Evolutionary conservation across 2,329 filamentous ascomycete genomes (phyloP).

Genomic region (Pezicula radicicola): DNA sequence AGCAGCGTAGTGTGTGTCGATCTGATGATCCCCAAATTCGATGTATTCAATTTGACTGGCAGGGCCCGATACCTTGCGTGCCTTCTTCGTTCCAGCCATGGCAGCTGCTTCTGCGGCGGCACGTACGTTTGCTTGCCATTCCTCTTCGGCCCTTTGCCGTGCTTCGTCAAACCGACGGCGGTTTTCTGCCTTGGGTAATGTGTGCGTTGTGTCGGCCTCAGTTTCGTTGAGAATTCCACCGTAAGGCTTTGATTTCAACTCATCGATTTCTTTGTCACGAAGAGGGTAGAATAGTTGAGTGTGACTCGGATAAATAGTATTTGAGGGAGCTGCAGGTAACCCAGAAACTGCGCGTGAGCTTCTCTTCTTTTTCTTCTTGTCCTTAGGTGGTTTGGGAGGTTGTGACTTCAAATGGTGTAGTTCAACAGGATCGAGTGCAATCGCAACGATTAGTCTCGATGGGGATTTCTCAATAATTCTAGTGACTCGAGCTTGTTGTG

Average conservation of each 20-base stretch:
- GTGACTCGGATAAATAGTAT: conserved; percentile 42
- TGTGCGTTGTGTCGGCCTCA: conserved; percentile 89
- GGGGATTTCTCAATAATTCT: conserved; percentile 32
- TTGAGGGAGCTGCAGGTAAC: conserved; percentile 32
- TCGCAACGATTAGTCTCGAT: conserved; percentile 48
- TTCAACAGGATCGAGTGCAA: conserved; percentile 54
- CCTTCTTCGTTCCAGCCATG: conserved; percentile 59
- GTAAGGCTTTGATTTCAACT: conserved; percentile 89
- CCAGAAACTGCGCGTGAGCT: conserved; percentile 35
- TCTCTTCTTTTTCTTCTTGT: conserved; percentile 43
- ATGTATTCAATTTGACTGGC: conserved; percentile 98
- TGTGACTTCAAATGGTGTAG: conserved; percentile 58
- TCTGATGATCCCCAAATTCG: conserved; percentile 95
- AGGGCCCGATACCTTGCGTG: conserved; percentile 76
- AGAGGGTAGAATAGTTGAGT: conserved; percentile 84
- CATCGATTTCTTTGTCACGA: conserved; percentile 83
- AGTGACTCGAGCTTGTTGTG: conserved; percentile 34
- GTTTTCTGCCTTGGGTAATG: conserved; percentile 76
- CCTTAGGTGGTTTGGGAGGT: conserved; percentile 48
- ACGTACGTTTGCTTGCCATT: conserved; percentile 73
- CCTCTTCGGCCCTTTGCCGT: conserved; percentile 85
- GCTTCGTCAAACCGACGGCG: conserved; percentile 86
- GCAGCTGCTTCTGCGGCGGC: conserved; percentile 65
- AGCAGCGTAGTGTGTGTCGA: conserved; percentile 98
- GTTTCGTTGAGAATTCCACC: conserved; percentile 86